Evolutionary conservation across 1,139 yeast species (phyloP).

Genomic region (Arxiozyma slooffiae): DNA sequence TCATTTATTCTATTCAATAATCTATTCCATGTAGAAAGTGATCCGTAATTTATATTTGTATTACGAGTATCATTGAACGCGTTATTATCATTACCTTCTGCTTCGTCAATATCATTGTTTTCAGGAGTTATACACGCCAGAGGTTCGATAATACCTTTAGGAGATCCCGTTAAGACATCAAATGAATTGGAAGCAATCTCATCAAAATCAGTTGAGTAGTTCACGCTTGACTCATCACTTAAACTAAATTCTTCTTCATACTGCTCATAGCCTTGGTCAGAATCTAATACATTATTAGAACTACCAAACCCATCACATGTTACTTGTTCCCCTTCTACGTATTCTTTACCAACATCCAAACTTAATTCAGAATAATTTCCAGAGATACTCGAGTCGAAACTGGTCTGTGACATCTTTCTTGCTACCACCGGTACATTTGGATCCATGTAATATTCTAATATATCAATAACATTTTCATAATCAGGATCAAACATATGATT

Average conservation of each 20-base stretch:
- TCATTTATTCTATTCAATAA: conserved; percentile 51
- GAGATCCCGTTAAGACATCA: not conserved
- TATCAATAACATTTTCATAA: conserved; percentile 7
- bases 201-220: conserved; percentile 22
- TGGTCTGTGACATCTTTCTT: conserved; percentile 16
- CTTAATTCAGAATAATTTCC: conserved; percentile 31
- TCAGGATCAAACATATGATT: conserved; percentile 29
- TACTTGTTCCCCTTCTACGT: not conserved
- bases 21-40: conserved; percentile 47
- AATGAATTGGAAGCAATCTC: not conserved
- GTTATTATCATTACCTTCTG: not conserved
- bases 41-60: not conserved
- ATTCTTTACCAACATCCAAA: not conserved
- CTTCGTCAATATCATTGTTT: conserved; percentile 7
- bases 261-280: conserved; percentile 29
- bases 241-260: conserved; percentile 16
- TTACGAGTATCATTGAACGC: conserved; percentile 7
- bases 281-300: conserved; percentile 13
- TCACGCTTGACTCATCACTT: conserved; percentile 7
- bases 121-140: conserved; percentile 6
- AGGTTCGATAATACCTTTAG: not conserved
- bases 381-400: conserved; percentile 48
- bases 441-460: conserved; percentile 2
- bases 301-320: not conserved
- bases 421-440: conserved; percentile 4